Percentiles rank a stretch among this genome's conserved stretches.
Evolutionary conservation across 2,329 filamentous ascomycete genomes (phyloP).

Genomic region (Colletotrichum sp.): DNA sequence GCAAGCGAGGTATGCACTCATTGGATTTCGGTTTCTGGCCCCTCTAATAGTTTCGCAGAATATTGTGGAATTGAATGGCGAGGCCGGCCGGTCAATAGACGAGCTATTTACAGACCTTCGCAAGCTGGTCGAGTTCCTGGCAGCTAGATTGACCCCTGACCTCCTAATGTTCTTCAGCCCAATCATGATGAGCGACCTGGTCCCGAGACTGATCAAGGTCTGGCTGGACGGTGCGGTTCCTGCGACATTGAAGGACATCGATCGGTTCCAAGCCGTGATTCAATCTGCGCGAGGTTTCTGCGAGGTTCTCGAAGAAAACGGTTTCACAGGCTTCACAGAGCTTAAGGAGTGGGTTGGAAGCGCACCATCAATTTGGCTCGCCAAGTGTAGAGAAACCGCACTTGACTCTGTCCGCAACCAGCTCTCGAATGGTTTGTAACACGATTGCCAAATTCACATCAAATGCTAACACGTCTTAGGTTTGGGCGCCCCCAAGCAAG

Average conservation of each 20-base stretch:
- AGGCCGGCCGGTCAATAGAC: constrained; percentile 50
- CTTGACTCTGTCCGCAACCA: constrained; percentile 76
- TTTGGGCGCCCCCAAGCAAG: constrained; percentile 69
- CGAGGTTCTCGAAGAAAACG: constrained; percentile 61
- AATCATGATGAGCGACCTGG: constrained; percentile 73
- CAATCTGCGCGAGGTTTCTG: constrained; percentile 69
- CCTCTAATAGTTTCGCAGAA: constrained; percentile 38
- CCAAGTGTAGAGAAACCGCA: constrained; percentile 79
- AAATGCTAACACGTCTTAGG: constrained; percentile 21
- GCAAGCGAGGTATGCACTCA: constrained; percentile 17
- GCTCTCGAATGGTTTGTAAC: constrained; percentile 61
- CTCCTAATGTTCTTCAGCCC: constrained; percentile 67
- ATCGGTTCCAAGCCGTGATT: constrained; percentile 74
- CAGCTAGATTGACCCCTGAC: constrained; percentile 56
- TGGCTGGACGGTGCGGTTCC: constrained; percentile 84
- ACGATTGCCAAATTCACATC: neutral
- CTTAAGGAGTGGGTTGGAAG: constrained; percentile 82
- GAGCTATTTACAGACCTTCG: constrained; percentile 61
- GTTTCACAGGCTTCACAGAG: constrained; percentile 67
- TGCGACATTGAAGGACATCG: constrained; percentile 72
- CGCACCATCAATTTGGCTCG: constrained; percentile 84
- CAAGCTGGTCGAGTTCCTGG: constrained; percentile 56
- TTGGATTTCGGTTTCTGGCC: neutral
- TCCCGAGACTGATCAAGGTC: constrained; percentile 69
- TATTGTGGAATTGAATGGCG: constrained; percentile 46